Evolutionary conservation across 495 filamentous ascomycete species (phyloP), one percentile per base, ranked within the genome.

Genomic region (Aspergillus cavernicola): DNA sequence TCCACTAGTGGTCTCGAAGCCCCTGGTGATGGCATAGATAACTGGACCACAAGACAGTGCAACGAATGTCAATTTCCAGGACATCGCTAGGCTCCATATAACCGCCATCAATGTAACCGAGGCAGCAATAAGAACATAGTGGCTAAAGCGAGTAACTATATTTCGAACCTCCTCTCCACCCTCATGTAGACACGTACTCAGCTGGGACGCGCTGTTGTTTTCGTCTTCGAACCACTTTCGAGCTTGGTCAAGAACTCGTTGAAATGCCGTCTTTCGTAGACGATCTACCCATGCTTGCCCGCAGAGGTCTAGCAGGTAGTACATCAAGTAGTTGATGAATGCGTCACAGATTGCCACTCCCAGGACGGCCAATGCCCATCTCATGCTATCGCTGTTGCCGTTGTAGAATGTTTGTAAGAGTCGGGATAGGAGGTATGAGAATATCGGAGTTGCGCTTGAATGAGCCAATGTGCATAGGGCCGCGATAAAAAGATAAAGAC

Each of bases 161-260:
- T 90, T 89, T 4, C 86, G 79, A 80, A 92, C 92, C 60, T 96
- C 89, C 66, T 97, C 93, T 2, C 84, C 88, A 60, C 92, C 86
- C 42, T 88, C 79, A 59, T 93, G 89, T 4, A 97, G 79, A 44
- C 81, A 87, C 47, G 87, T 81, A 0, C 73, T 80, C 13, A 98
- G 76, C 26, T 76, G 70, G 6, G 73, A 67, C 1, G 87, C 68
- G 0, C 73, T 79, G 67, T 97, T 89, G 33, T 71, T 74, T 2
- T 85, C 75, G 20, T 80, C 71, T 53, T 90, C 88, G 59, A 96
- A 96, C 87, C 90, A 98, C n/a, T 77, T 65, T 55, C 79, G 82
- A 11, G 91, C 89, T 65, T 97, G 93, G 32, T 80, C 76, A 8
- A 98, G 72, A 13, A 96, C 79, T 3, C 82, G 81, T 50, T 74